phyloP scores from a whole-genome alignment of 805 yeast species.

The Candida taoyuanica region DNA sequence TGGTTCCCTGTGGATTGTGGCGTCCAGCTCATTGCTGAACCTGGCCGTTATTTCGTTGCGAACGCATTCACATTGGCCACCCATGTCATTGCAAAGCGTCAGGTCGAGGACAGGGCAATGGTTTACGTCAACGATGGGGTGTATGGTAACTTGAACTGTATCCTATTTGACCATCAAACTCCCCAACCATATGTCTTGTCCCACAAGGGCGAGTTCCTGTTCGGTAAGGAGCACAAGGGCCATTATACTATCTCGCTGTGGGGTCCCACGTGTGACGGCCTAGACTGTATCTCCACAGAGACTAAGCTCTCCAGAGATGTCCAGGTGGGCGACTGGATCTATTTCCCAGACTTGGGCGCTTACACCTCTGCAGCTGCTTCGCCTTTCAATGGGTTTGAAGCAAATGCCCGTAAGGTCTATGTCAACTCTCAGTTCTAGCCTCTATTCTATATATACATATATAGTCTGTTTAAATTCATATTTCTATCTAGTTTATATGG shows the following conservation, averaged over 20 bases:
- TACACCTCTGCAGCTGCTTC: slow-evolving; percentile 93
- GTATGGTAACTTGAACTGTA: slow-evolving; percentile 92
- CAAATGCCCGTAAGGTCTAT: slow-evolving; percentile 55
- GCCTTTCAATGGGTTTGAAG: slow-evolving; percentile 82
- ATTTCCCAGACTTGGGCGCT: slow-evolving; percentile 81
- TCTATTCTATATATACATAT: too few relatives aligned
- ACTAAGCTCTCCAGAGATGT: slow-evolving; percentile 55
- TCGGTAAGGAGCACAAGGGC: slow-evolving; percentile 27
- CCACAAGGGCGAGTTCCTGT: slow-evolving; percentile 44
- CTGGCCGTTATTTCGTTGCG: slow-evolving; percentile 88
- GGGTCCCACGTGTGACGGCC: slow-evolving; percentile 99
- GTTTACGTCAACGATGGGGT: slow-evolving; percentile 91
- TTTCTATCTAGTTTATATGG: too few relatives aligned
- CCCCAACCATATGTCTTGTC: slow-evolving; percentile 67
- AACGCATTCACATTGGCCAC: slow-evolving; percentile 81
- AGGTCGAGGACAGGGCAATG: slow-evolving; percentile 50
- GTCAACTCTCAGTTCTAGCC: slow-evolving; percentile 52
- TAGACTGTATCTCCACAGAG: slow-evolving; percentile 69
- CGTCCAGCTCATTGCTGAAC: slow-evolving; percentile 76
- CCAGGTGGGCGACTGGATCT: slow-evolving; percentile 88
- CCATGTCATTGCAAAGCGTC: slow-evolving; percentile 81
- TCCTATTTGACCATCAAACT: slow-evolving; percentile 84
- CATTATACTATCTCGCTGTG: slow-evolving; percentile 61
- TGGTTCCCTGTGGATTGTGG: slow-evolving; percentile 48
- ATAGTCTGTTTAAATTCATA: too few relatives aligned